A percentile compares a stretch with the other conserved stretches of the same genome.
phyloP scores from a whole-genome alignment of 106 monocot genomes.

The Apostasia shenzhenica region DNA sequence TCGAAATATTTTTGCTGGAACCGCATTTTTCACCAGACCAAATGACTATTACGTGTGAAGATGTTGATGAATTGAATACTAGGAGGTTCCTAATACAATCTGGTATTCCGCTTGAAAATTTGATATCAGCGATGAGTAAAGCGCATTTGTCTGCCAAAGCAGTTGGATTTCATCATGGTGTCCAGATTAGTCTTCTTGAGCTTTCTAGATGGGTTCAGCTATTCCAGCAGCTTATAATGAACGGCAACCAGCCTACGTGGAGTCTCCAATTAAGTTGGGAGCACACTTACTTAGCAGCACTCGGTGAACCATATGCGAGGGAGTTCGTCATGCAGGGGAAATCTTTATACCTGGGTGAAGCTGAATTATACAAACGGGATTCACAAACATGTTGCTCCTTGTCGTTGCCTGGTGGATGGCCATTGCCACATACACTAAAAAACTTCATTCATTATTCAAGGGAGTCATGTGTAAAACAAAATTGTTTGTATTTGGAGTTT shows the following conservation, averaged over 20 bases:
- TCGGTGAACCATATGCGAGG: slow-evolving; percentile 57
- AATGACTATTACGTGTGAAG: slow-evolving; percentile 4
- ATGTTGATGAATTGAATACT: slow-evolving; percentile 29
- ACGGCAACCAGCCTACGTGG: slow-evolving; percentile 79
- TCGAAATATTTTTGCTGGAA: slow-evolving; percentile 79
- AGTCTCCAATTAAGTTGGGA: slow-evolving; percentile 91
- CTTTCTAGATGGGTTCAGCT: slow-evolving; percentile 79
- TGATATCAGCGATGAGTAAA: slow-evolving; percentile 60
- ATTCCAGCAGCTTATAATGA: slow-evolving; percentile 71
- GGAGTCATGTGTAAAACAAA: slow-evolving; percentile 54
- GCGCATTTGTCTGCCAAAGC: slow-evolving; percentile 66
- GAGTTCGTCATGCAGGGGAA: slow-evolving; percentile 47
- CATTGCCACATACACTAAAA: slow-evolving; percentile 36
- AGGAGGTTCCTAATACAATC: slow-evolving; percentile 43
- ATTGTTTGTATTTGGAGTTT: slow-evolving; percentile 61
- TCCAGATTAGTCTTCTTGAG: slow-evolving; percentile 77
- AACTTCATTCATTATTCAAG: slow-evolving; percentile 54
- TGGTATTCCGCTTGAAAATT: slow-evolving; percentile 47
- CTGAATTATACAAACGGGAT: slow-evolving; percentile 14
- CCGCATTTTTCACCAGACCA: slow-evolving; percentile 16
- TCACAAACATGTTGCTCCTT: slow-evolving; percentile 31
- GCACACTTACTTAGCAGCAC: slow-evolving; percentile 80
- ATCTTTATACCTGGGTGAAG: slow-evolving; percentile 26
- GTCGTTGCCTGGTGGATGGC: slow-evolving; percentile 73
- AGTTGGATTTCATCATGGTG: slow-evolving; percentile 41